A percentile compares a stretch with the other conserved stretches of the same genome.
These are phyloP conservation scores for Aschersonia sp. DNA, from an alignment of 2,329 filamentous ascomycete species.

Conservation along the genomic window DNA sequence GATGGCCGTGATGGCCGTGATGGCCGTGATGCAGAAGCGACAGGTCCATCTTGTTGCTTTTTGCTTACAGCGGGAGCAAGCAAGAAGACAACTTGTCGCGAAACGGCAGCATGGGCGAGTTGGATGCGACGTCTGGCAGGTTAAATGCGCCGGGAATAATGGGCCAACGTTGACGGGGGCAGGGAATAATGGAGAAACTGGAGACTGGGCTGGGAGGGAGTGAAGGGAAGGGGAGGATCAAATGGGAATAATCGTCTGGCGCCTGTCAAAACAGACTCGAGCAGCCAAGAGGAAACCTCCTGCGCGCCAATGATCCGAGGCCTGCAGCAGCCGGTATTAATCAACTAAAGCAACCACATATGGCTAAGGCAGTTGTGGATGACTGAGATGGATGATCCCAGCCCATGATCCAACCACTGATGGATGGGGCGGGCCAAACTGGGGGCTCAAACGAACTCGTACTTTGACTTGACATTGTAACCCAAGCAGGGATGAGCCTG, in stretches of 20 bases:
- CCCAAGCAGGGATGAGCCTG: background rate
- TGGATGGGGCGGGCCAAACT: background rate
- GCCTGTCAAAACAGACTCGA: background rate
- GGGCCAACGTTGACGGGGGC: conserved; percentile 9
- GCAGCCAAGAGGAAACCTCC: background rate
- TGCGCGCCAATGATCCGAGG: background rate
- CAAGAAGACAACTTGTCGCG: background rate
- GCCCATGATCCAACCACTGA: background rate
- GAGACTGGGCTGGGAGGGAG: background rate
- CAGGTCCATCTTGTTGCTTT: conserved; percentile 3
- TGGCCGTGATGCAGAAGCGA: conserved; percentile 2
- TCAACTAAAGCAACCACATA: background rate
- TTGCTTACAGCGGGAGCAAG: background rate
- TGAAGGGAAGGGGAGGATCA: conserved; percentile 4
- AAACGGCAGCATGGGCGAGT: background rate
- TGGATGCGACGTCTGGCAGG: conserved; percentile 1
- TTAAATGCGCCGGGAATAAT: conserved; percentile 3
- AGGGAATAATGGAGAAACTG: conserved; percentile 14
- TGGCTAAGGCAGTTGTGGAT: background rate
- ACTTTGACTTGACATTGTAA: background rate
- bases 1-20: conserved; percentile 2
- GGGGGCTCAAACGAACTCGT: background rate
- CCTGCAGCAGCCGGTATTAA: background rate
- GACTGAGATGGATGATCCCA: background rate
- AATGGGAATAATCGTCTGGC: conserved; percentile 6